Conservation (phyloP, 176 grass and related monocot genomes). For the Bothriochloa decipiens region DNA sequence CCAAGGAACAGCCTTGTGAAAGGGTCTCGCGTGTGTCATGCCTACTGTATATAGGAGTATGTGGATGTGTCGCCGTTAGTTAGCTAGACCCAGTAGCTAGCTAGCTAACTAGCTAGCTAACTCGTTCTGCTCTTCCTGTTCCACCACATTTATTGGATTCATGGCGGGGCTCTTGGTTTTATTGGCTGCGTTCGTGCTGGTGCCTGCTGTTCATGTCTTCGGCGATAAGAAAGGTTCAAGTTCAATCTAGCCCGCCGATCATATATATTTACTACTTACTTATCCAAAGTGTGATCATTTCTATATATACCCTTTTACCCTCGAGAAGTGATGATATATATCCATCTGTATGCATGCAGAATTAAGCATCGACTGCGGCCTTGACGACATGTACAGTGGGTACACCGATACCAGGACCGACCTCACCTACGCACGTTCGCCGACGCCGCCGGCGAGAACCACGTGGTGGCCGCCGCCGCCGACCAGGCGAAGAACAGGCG, state of each 20-base stretch:
- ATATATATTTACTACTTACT: too few relatives aligned
- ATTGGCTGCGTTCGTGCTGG: background rate
- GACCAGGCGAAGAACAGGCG: too few relatives aligned
- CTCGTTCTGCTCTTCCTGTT: background rate
- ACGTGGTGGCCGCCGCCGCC: background rate
- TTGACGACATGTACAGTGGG: background rate
- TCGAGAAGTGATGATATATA: too few relatives aligned
- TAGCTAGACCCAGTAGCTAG: too few relatives aligned
- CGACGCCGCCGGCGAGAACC: background rate
- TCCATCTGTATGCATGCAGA: background rate
- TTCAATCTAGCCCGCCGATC: too few relatives aligned
- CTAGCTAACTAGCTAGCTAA: background rate
- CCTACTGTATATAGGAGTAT: too few relatives aligned
- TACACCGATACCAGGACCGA: background rate
- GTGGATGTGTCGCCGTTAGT: too few relatives aligned
- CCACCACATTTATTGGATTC: background rate
- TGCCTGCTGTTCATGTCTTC: background rate
- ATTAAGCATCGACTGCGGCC: constrained; percentile 28
- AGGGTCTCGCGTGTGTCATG: too few relatives aligned
- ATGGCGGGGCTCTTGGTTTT: background rate
- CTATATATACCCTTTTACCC: too few relatives aligned
- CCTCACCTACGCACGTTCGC: background rate
- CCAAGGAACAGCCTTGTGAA: too few relatives aligned
- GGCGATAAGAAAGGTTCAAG: background rate
- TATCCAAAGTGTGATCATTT: too few relatives aligned